Evolutionary conservation across 352 stramenopile species (phyloP).

Genomic region (Phytophthora megakarya): DNA sequence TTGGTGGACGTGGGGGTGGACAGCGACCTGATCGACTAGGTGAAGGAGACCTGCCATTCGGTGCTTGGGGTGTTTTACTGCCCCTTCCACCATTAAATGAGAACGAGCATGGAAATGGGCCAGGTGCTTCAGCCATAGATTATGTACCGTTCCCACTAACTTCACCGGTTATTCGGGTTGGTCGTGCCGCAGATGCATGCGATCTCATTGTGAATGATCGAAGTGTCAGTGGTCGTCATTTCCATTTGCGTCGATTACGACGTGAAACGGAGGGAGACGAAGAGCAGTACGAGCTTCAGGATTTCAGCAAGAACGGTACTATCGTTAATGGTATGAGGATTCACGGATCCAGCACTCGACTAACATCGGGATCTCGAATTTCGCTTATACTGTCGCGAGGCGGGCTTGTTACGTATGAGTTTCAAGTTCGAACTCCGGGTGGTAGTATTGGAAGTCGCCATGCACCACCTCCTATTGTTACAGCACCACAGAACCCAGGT

Average conservation of each 20-base stretch:
- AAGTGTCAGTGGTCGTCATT: slow-evolving; percentile 86
- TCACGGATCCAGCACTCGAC: slow-evolving; percentile 74
- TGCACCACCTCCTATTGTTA: slow-evolving; percentile 63
- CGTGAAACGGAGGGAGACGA: slow-evolving; percentile 55
- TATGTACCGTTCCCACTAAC: slow-evolving; percentile 71
- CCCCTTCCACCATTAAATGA: slow-evolving; percentile 78
- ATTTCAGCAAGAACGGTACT: slow-evolving; percentile 91
- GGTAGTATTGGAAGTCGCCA: slow-evolving; percentile 11
- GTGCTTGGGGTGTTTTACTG: slow-evolving; percentile 73
- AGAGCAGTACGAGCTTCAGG: slow-evolving; percentile 82
- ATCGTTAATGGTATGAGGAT: slow-evolving; percentile 90
- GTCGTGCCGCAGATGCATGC: slow-evolving; percentile 79
- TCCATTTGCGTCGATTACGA: slow-evolving; percentile 74
- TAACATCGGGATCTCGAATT: slow-evolving; percentile 76
- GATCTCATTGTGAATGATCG: slow-evolving; percentile 89
- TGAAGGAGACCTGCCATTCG: slow-evolving; percentile 55
- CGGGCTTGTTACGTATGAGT: slow-evolving; percentile 87
- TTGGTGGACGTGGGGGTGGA: slow-evolving; percentile 12
- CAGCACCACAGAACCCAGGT: slow-evolving; percentile 39
- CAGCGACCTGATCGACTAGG: slow-evolving; percentile 13
- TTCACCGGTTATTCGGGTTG: slow-evolving; percentile 74
- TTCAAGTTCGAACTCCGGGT: slow-evolving; percentile 58
- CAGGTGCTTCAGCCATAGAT: slow-evolving; percentile 38
- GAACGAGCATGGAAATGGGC: slow-evolving; percentile 43
- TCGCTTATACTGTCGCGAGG: slow-evolving; percentile 86